Percentiles rank a stretch among this genome's conserved stretches.
phyloP scores from a whole-genome alignment of 177 flowering plant species.

The Vitis hybrid region DNA sequence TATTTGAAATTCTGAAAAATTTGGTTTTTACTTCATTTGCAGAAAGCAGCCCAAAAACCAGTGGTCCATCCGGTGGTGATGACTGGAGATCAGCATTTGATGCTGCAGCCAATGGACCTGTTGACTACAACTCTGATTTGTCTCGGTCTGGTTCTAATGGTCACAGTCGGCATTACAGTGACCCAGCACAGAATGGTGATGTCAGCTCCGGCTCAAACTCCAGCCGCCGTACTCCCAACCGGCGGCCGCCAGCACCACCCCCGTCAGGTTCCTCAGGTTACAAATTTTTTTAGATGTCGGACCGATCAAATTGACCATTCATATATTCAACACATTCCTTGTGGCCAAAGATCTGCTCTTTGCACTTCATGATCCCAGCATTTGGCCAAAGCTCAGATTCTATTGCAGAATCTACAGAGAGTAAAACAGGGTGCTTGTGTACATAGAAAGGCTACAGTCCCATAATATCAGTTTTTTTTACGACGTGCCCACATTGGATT shows the following conservation, averaged over 20 bases:
- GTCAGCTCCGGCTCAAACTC: constrained; percentile 39
- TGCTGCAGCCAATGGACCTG: constrained; percentile 86
- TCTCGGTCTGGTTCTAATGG: constrained; percentile 58
- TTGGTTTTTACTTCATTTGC: constrained; percentile 14
- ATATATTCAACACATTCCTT: constrained; percentile 17
- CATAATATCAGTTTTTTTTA: constrained; percentile 1
- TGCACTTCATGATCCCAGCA: constrained; percentile 11
- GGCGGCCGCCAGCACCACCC: constrained; percentile 53
- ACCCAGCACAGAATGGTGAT: constrained; percentile 84
- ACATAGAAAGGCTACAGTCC: constrained; percentile 9
- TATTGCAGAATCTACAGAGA: constrained; percentile 11
- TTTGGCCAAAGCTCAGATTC: constrained; percentile 10
- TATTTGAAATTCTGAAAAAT: neutral
- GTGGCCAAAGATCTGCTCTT: constrained; percentile 13
- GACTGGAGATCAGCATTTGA: constrained; percentile 98
- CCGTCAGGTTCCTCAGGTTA: constrained; percentile 32
- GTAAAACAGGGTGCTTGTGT: constrained; percentile 17
- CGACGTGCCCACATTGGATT: constrained; percentile 7
- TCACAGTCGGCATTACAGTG: constrained; percentile 78
- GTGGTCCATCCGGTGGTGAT: constrained; percentile 57
- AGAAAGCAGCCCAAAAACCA: constrained; percentile 79
- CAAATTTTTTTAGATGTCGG: constrained; percentile 22
- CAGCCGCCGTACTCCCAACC: constrained; percentile 88
- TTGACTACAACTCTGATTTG: constrained; percentile 31
- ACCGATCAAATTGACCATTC: constrained; percentile 3